Evolutionary conservation across 108 stramenopile genomes (phyloP).

Genomic region (Seminavis robusta): DNA sequence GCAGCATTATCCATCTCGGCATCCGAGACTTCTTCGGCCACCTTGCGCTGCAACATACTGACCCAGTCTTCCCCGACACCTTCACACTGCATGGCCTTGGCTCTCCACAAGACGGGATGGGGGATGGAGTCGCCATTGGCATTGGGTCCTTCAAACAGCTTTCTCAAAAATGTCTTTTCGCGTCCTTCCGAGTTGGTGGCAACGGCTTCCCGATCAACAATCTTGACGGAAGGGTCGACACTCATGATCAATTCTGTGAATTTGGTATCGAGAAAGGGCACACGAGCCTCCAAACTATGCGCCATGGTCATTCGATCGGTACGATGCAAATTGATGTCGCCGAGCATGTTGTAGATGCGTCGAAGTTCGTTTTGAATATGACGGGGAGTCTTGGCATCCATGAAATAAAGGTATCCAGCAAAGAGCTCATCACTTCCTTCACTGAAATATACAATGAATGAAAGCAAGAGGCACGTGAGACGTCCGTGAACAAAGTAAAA

Average conservation of each 20-base stretch:
- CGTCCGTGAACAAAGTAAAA: background rate
- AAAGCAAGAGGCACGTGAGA: too few relatives aligned
- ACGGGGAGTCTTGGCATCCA: slow-evolving; percentile 51
- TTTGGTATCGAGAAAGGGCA: slow-evolving; percentile 77
- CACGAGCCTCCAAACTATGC: slow-evolving; percentile 71
- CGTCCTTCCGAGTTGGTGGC: slow-evolving; percentile 49
- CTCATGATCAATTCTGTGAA: slow-evolving; percentile 66
- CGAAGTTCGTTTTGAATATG: slow-evolving; percentile 64
- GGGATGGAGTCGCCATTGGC: slow-evolving; percentile 62
- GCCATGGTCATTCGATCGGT: slow-evolving; percentile 86
- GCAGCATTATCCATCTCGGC: slow-evolving; percentile 64
- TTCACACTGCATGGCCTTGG: slow-evolving; percentile 86
- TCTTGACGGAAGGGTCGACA: slow-evolving; percentile 59
- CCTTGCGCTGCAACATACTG: slow-evolving; percentile 58
- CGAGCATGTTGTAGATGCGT: slow-evolving; percentile 65
- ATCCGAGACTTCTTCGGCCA: slow-evolving; percentile 58
- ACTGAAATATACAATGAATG: background rate
- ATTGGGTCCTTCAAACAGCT: slow-evolving; percentile 67
- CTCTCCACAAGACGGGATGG: slow-evolving; percentile 62
- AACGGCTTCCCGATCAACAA: slow-evolving; percentile 63
- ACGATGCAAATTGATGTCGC: slow-evolving; percentile 67
- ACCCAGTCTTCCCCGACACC: slow-evolving; percentile 84
- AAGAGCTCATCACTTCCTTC: slow-evolving; percentile 71
- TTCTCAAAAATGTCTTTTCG: slow-evolving; percentile 62
- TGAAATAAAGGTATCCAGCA: slow-evolving; percentile 75